Percentiles rank a stretch among this genome's conserved stretches.
These are phyloP conservation scores for Dysphania ambrosioides DNA, from an alignment of 148 eudicot species.

Conservation along the genomic window DNA sequence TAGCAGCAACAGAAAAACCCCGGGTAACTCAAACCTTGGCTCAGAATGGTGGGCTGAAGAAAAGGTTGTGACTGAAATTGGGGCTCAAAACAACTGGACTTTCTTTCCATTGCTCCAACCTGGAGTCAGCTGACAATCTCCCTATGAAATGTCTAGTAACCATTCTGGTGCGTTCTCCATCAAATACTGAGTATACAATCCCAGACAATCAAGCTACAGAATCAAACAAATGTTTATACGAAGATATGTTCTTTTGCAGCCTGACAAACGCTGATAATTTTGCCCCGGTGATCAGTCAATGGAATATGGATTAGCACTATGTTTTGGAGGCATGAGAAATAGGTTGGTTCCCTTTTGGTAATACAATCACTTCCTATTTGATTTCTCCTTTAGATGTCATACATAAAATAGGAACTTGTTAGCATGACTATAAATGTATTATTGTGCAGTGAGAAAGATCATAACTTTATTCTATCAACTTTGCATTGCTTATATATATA, in stretches of 20 bases:
- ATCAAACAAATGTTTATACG: not conserved
- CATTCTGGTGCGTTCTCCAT: conserved; percentile 12
- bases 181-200: conserved; percentile 10
- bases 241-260: conserved; percentile 15
- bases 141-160: not conserved
- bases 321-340: conserved; percentile 12
- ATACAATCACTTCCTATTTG: conserved; percentile 11
- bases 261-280: conserved; percentile 13
- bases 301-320: conserved; percentile 6
- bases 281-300: not conserved
- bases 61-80: conserved; percentile 42
- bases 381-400: conserved; percentile 13
- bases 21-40: conserved; percentile 32
- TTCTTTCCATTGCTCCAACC: conserved; percentile 79
- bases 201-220: conserved; percentile 14
- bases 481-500: too few species aligned
- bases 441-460: conserved; percentile 17
- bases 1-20: conserved; percentile 40
- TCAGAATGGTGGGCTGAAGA: conserved; percentile 79
- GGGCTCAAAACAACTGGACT: conserved; percentile 62
- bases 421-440: conserved; percentile 22
- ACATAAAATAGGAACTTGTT: conserved; percentile 19
- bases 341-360: conserved; percentile 11
- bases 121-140: conserved; percentile 47
- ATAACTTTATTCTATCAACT: not conserved